Base-by-base conservation (phyloP, 1,284 basidiomycete species). In the Tremellales sp. region DNA sequence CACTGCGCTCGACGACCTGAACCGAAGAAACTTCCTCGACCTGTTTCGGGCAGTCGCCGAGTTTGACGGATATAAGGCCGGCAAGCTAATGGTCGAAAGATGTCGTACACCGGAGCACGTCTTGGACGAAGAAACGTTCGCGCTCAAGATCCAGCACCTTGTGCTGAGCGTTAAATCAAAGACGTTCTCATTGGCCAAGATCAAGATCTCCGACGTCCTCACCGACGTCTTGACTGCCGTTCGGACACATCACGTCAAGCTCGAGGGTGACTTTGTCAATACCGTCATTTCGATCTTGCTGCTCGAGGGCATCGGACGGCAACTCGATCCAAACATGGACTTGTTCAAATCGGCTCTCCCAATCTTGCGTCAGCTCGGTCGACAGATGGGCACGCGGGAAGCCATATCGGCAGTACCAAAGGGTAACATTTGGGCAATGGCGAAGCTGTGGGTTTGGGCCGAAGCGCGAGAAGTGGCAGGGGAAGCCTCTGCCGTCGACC, bases 231-330 rank as follows among this genome's bases (percentile, higher is more conserved):
- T 98, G 40, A 82, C 77, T 60, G 84, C 86, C n/a, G 92, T 99
- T 1, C 77, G 92, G 45, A 80, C 83, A 57, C 93, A 97, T 71
- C 96, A 97, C 68, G 96, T 98, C 60, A 97, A 93, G 79, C 88
- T 99, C 84, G 94, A 98, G 75, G 90, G 86, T 12, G 96, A 98
- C 72, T 99, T 99, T 68, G 85, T 98, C 64, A 97, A 98, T 70
- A 98, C 96, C 0, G 91, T 98, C 45, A 87, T 98, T 54, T 89
- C 87, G 8, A 91, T 97, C 50, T 74, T 99, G 51, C 70, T 99
- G 46, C 76, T 99, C 40, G 96, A 99, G 74, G 96, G 96, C 0
- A 97, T 98, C 58, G 96, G 96, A 15, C 76, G 96, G 48, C 90
- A 89, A 73, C 73, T 99, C 54, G 92, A 99, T 75, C 92, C 96